A percentile compares a stretch with the other conserved stretches of the same genome.
phyloP scores from a whole-genome alignment of 345 rosid genomes.

The Physaria fendleri region DNA sequence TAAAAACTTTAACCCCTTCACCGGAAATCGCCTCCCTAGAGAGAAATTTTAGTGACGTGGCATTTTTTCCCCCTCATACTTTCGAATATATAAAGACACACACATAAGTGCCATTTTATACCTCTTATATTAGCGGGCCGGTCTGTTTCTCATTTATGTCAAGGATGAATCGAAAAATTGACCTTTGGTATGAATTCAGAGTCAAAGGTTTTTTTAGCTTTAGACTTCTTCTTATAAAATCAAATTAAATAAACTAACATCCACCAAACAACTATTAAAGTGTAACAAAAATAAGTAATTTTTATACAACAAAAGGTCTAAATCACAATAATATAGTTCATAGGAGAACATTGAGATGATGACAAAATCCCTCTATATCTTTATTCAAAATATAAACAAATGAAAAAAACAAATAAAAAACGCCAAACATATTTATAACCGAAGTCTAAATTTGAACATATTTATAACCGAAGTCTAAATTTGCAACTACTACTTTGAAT shows the following conservation, averaged over 20 bases:
- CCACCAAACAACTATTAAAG: not conserved
- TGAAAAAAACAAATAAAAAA: not conserved
- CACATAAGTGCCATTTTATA: too few relatives aligned
- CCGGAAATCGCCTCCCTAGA: too few relatives aligned
- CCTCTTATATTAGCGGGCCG: too few relatives aligned
- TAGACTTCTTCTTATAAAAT: not conserved
- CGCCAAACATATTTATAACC: not conserved
- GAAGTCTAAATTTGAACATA: not conserved
- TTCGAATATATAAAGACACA: too few relatives aligned
- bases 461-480: conserved; percentile 47
- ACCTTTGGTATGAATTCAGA: not conserved
- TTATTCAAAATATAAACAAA: not conserved
- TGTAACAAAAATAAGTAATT: not conserved
- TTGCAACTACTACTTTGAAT: conserved; percentile 59
- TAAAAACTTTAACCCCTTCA: too few relatives aligned
- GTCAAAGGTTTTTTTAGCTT: not conserved
- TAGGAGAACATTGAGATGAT: not conserved
- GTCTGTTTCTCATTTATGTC: too few relatives aligned
- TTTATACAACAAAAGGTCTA: conserved; percentile 2
- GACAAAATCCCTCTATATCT: not conserved
- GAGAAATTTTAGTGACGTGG: too few relatives aligned
- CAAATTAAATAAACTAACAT: not conserved
- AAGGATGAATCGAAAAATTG: too few relatives aligned
- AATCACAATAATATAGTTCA: not conserved
- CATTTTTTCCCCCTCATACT: too few relatives aligned